phyloP scores from a whole-genome alignment of 257 asterid species.

The Solanum paucissectum region DNA sequence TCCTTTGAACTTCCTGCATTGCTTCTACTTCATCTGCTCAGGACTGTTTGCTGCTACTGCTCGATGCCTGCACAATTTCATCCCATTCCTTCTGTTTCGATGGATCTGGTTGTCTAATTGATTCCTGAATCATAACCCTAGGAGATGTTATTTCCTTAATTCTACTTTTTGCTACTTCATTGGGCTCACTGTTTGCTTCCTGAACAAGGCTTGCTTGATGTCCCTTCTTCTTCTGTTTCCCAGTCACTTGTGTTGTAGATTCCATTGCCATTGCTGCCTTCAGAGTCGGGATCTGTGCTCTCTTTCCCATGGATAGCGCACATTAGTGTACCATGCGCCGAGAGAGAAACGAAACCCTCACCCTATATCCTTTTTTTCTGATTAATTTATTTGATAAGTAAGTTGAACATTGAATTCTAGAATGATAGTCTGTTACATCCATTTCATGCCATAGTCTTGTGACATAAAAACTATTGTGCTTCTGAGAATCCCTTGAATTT shows the following conservation, averaged over 20 bases:
- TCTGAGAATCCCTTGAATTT: not conserved
- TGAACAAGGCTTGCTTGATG: not conserved
- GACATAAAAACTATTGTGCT: not conserved
- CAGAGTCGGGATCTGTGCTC: not conserved
- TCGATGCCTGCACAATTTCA: not conserved
- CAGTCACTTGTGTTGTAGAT: not conserved
- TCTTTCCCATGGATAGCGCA: not conserved
- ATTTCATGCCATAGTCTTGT: not conserved
- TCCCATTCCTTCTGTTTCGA: not conserved
- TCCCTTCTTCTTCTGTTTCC: not conserved
- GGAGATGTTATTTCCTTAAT: not conserved
- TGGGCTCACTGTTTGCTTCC: not conserved
- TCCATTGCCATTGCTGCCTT: not conserved
- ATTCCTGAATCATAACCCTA: not conserved
- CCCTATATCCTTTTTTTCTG: not conserved
- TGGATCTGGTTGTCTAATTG: not conserved
- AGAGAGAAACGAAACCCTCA: not conserved
- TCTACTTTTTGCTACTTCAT: not conserved
- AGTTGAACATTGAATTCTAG: not conserved
- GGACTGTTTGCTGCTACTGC: not conserved
- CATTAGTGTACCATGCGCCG: not conserved
- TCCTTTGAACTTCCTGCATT: not conserved
- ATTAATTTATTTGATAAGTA: not conserved
- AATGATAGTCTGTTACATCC: not conserved
- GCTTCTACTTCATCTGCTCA: not conserved